Percentiles rank a stretch among this genome's conserved stretches.
Evolutionary conservation across 768 basidiomycete species (phyloP).

Genomic region (Clavaria fumosa): DNA sequence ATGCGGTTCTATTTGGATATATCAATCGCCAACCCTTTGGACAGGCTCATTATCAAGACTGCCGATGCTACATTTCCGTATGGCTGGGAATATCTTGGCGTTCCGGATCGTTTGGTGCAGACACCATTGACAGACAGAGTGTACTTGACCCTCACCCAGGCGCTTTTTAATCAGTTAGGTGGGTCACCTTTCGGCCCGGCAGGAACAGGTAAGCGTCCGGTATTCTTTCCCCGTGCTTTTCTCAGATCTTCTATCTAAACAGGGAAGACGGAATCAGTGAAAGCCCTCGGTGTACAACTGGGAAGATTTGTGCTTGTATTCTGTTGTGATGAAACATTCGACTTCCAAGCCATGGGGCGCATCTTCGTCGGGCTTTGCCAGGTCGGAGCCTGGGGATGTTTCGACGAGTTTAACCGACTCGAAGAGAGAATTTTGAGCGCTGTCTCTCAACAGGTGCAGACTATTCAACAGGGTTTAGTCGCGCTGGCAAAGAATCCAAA

Average conservation of each 20-base stretch:
- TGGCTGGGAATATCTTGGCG: slow-evolving; percentile 97
- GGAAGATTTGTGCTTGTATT: slow-evolving; percentile 99
- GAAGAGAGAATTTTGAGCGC: slow-evolving; percentile 97
- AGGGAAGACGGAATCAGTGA: slow-evolving; percentile 99
- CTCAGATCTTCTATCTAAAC: slow-evolving; percentile 7
- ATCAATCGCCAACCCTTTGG: slow-evolving; percentile 54
- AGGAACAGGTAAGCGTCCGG: slow-evolving; percentile 57
- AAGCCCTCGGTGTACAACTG: slow-evolving; percentile 92
- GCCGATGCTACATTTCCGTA: slow-evolving; percentile 92
- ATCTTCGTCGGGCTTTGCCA: slow-evolving; percentile 98
- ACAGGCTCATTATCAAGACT: slow-evolving; percentile 64
- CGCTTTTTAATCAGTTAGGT: slow-evolving; percentile 86
- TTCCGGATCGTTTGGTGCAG: slow-evolving; percentile 92
- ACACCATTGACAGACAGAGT: slow-evolving; percentile 95
- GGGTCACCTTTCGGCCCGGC: slow-evolving; percentile 98
- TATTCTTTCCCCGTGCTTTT: slow-evolving; percentile 2
- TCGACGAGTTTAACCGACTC: slow-evolving; percentile 95
- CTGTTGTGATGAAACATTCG: slow-evolving; percentile 98
- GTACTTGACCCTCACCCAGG: slow-evolving; percentile 92
- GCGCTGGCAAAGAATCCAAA: slow-evolving; percentile 69
- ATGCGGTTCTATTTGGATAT: slow-evolving; percentile 95
- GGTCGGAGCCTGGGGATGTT: slow-evolving; percentile 98
- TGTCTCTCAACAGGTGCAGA: slow-evolving; percentile 98
- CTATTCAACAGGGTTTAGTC: slow-evolving; percentile 91
- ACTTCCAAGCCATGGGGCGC: slow-evolving; percentile 99